Conservation (phyloP, 495 filamentous ascomycete species). For the Penicillium turbatum region DNA sequence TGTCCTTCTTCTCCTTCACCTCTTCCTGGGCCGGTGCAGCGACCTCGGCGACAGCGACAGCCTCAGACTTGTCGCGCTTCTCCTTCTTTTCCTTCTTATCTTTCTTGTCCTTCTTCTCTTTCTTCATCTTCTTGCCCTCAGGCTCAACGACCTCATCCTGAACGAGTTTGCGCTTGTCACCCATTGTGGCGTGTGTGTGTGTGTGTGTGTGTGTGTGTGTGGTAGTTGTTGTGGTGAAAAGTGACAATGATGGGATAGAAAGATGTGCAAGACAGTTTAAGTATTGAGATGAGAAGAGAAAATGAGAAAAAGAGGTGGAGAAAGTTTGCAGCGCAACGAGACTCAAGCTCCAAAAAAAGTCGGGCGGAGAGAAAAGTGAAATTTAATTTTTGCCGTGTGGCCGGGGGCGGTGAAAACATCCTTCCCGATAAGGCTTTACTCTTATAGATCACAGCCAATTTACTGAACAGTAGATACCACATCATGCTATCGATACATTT, state of each 20-base stretch:
- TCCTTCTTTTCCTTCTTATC: slow-evolving; percentile 33
- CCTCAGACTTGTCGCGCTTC: slow-evolving; percentile 16
- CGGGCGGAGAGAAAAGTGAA: slow-evolving; percentile 27
- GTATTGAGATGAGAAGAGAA: neutral
- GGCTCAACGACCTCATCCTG: slow-evolving; percentile 30
- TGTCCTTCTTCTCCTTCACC: slow-evolving; percentile 18
- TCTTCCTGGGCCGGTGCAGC: neutral
- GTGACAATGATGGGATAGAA: neutral
- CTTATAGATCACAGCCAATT: neutral
- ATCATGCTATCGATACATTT: neutral
- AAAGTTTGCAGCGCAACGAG: slow-evolving; percentile 1
- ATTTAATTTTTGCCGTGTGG: slow-evolving; percentile 23
- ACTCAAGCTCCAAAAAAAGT: slow-evolving; percentile 24
- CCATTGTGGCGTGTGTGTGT: slow-evolving; percentile 27
- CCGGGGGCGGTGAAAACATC: slow-evolving; percentile 18
- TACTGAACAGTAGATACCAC: neutral
- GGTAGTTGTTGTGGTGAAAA: neutral
- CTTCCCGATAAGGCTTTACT: slow-evolving; percentile 1
- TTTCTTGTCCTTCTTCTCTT: slow-evolving; percentile 30
- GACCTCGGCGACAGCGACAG: slow-evolving; percentile 5
- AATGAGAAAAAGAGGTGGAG: slow-evolving; percentile 1
- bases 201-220: no score
- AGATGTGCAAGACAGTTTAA: neutral
- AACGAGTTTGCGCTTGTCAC: slow-evolving; percentile 45
- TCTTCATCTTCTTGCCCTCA: slow-evolving; percentile 40